Base-by-base conservation (phyloP, 129 eudicot genomes). In the Helianthus tuberosus region DNA sequence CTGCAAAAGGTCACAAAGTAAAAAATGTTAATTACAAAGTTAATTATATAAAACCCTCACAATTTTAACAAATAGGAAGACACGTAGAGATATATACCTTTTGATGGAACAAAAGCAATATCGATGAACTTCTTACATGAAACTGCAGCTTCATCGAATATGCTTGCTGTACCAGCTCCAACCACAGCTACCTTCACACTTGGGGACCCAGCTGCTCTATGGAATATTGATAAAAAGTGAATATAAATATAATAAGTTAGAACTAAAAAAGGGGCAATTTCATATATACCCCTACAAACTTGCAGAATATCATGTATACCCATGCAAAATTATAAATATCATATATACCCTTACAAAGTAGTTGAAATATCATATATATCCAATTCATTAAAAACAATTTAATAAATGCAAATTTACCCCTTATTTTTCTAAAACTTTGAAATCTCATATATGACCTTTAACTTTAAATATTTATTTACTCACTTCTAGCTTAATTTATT, bases 151-250 rank as follows among this genome's bases (percentile, higher is more conserved):
- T 79, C 87, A 69, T 86, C 86, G 77, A 93, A 88, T 75, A 83
- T 76, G 81, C 86, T 79, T 23, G 97, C 91, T 52, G 98, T 93
- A 68, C 97, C 97, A 55, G 79, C 76, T 84, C 98, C 98, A 4
- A 93, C 98, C 64, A 88, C 98, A 73, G 86, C 96, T 48, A 93
- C 77, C 83, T 80, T 93, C 58, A 90, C 89, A 61, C 68, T 69
- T 11, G 96, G 96, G 62, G 83, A 74, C 52, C 96, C 92, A 72
- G 96, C 96, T 80, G 89, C 87, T 82, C 98, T 93, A 76, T 4
- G 23, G 66, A 50, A 50, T 43, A 48, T 4, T 51, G 20, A 60
- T 25, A 23, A 64, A 23, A 36, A 36, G 46, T 7, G 47, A 35
- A 3, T 32, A 62, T 13, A n/a, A 62, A 3, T 32, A 62, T 13